phyloP scores from a whole-genome alignment of 2,329 filamentous ascomycete genomes.

The Beauveria caledonica region DNA sequence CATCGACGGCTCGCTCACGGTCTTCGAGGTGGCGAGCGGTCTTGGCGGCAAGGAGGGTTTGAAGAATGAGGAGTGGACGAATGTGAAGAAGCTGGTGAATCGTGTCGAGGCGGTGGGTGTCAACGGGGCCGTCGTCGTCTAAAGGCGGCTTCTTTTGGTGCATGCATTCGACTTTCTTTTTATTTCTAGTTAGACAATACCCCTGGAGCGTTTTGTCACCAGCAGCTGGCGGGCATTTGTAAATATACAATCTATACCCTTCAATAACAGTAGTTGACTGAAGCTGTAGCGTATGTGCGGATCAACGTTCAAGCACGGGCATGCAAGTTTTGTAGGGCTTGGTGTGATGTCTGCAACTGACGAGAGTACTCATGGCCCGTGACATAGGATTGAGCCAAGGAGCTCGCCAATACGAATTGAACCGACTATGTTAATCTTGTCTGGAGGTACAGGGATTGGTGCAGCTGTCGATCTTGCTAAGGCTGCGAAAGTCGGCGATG shows the following conservation, averaged over 20 bases:
- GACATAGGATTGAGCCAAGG: too few species aligned
- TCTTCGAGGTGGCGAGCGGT: constrained; percentile 84
- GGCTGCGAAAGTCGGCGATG: not conserved
- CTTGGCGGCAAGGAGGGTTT: constrained; percentile 77
- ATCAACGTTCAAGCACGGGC: too few species aligned
- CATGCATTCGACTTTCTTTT: not conserved
- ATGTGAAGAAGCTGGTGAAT: constrained; percentile 80
- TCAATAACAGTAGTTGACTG: not conserved
- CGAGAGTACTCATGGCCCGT: too few species aligned
- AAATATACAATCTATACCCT: constrained; percentile 7
- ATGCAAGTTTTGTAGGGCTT: too few species aligned
- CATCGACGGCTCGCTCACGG: constrained; percentile 79
- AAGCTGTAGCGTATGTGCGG: not conserved
- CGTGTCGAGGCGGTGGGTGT: constrained; percentile 58
- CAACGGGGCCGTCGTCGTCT: constrained; percentile 38
- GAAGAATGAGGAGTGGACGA: constrained; percentile 84
- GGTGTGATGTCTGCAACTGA: too few species aligned
- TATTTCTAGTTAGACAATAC: constrained; percentile 1
- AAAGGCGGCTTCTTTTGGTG: constrained; percentile 11
- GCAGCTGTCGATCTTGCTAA: not conserved
- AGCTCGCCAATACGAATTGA: too few species aligned
- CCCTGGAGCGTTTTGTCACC: constrained; percentile 7
- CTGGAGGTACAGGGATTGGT: not conserved
- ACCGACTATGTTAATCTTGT: not conserved
- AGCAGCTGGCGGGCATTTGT: constrained; percentile 7